Conservation (phyloP, 176 grass and related monocot species). For the Oryza rufipogon region DNA sequence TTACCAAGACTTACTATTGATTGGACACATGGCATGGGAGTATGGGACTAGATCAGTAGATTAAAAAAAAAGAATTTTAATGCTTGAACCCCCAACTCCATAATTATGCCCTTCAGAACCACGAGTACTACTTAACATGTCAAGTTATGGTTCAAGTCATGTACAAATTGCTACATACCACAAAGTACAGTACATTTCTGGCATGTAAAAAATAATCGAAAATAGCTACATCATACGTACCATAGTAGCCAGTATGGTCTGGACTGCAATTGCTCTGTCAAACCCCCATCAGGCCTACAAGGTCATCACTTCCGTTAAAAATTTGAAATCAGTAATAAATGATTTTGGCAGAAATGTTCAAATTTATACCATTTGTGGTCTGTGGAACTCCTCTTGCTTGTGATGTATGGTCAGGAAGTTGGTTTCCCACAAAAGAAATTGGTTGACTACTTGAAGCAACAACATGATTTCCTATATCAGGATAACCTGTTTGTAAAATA, state of each 20-base stretch:
- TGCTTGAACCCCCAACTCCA: neutral
- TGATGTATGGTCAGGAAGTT: constrained; percentile 58
- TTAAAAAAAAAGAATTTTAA: constrained; percentile 20
- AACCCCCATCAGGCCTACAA: constrained; percentile 58
- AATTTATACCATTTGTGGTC: constrained; percentile 65
- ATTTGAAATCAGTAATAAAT: constrained; percentile 23
- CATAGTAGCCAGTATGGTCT: constrained; percentile 18
- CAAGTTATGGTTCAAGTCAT: neutral
- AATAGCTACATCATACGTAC: constrained; percentile 16
- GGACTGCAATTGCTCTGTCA: constrained; percentile 33
- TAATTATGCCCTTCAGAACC: neutral
- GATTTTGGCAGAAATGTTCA: constrained; percentile 31
- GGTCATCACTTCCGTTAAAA: neutral
- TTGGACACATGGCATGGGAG: neutral
- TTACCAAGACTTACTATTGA: neutral
- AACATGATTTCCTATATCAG: constrained; percentile 57
- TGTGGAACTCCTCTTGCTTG: constrained; percentile 47
- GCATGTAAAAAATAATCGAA: neutral
- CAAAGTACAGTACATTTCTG: neutral
- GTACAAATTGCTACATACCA: neutral
- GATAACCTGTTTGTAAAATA: constrained; percentile 68
- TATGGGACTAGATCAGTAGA: neutral
- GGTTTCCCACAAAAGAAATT: constrained; percentile 57
- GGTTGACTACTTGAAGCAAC: constrained; percentile 64
- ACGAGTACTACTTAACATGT: neutral